phyloP scores from a whole-genome alignment of 2,329 filamentous ascomycete genomes.

The Penicillium sp. region DNA sequence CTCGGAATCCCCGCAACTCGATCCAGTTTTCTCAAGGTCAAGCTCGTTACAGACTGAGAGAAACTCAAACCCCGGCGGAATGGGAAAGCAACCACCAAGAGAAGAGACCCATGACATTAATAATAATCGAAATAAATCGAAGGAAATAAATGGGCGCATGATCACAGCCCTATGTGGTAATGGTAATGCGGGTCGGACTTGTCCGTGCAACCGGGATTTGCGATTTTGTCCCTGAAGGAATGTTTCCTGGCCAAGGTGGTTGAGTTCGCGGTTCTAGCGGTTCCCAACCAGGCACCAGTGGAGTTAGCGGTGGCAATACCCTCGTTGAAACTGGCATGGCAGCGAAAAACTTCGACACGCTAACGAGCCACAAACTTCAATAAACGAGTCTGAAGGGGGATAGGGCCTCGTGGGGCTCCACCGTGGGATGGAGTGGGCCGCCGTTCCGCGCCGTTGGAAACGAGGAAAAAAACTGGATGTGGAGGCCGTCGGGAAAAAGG shows the following conservation, averaged over 20 bases:
- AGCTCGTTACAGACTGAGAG: not conserved
- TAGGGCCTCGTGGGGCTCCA: conserved; percentile 15
- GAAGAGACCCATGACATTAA: not conserved
- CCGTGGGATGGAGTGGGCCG: conserved; percentile 16
- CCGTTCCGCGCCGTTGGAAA: conserved; percentile 31
- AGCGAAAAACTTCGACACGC: conserved; percentile 21
- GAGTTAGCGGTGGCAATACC: conserved; percentile 12
- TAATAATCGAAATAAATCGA: not conserved
- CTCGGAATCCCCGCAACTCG: conserved; percentile 10
- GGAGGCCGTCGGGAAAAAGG: conserved; percentile 18
- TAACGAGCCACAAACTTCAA: conserved; percentile 27
- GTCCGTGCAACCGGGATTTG: conserved; percentile 20
- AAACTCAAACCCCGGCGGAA: not conserved
- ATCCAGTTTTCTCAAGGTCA: not conserved
- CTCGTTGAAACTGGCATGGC: conserved; percentile 17
- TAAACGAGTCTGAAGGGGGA: conserved; percentile 21
- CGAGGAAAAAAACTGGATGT: conserved; percentile 9
- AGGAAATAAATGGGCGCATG: conserved; percentile 15
- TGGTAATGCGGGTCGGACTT: conserved; percentile 4
- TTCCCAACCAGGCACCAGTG: conserved; percentile 11
- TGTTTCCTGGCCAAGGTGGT: conserved; percentile 17
- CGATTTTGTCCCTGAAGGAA: not conserved
- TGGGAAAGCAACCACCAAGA: not conserved
- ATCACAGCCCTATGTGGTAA: conserved; percentile 22
- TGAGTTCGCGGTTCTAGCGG: conserved; percentile 22